A percentile compares a stretch with the other conserved stretches of the same genome.
phyloP scores from a whole-genome alignment of 2,329 filamentous ascomycete species.

The Didymosphaeria variabile region DNA sequence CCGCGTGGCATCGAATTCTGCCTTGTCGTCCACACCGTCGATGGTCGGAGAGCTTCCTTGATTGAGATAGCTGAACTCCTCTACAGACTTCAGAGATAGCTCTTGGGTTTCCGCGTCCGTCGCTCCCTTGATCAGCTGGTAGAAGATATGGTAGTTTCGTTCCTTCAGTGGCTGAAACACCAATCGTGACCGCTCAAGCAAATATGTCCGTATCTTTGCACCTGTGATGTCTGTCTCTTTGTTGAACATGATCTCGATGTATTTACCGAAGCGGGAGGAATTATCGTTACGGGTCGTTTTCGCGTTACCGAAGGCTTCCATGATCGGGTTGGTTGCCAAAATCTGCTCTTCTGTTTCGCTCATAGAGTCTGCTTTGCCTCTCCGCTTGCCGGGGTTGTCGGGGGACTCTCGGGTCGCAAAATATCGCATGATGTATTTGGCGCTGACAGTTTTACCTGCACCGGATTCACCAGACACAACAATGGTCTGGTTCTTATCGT shows the following conservation, averaged over 20 bases:
- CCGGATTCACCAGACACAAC: slow-evolving; percentile 99
- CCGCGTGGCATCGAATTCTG: slow-evolving; percentile 89
- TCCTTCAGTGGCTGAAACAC: slow-evolving; percentile 98
- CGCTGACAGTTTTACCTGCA: slow-evolving; percentile 98
- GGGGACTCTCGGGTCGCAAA: slow-evolving; percentile 97
- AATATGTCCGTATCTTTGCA: slow-evolving; percentile 94
- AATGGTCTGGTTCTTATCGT: slow-evolving; percentile 95
- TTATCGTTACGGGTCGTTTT: slow-evolving; percentile 99
- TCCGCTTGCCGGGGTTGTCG: slow-evolving; percentile 82
- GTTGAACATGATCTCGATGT: slow-evolving; percentile 99
- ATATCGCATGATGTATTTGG: slow-evolving; percentile 99
- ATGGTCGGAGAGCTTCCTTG: slow-evolving; percentile 92
- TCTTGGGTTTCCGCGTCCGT: slow-evolving; percentile 83
- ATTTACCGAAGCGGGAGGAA: slow-evolving; percentile 98
- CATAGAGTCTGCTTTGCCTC: slow-evolving; percentile 80
- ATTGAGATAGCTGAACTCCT: slow-evolving; percentile 95
- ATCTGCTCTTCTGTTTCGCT: slow-evolving; percentile 99
- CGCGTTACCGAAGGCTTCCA: slow-evolving; percentile 99
- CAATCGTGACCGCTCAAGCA: slow-evolving; percentile 92
- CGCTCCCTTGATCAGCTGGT: slow-evolving; percentile 94
- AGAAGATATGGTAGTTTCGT: slow-evolving; percentile 99
- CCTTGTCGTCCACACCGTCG: slow-evolving; percentile 93
- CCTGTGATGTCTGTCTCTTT: slow-evolving; percentile 94
- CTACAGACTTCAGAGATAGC: slow-evolving; percentile 79
- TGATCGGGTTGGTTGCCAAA: slow-evolving; percentile 96